A percentile compares a stretch with the other conserved stretches of the same genome.
Conservation (phyloP, 1,284 basidiomycete genomes). For the Microbotryum lychnidis-dioicae region DNA sequence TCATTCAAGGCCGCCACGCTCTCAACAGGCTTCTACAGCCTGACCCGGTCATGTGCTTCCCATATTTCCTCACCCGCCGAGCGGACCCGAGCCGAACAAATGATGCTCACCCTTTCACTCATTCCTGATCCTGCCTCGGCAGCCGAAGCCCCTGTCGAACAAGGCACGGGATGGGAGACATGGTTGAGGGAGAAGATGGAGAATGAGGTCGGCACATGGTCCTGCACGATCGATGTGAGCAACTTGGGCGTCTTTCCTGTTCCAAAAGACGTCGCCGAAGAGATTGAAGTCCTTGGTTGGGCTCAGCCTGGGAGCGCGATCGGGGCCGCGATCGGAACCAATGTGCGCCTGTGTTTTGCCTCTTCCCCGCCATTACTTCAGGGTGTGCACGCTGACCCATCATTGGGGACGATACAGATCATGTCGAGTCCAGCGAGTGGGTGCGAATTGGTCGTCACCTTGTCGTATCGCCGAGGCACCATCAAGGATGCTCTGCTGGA, state of each 20-base stretch:
- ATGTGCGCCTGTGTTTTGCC: slow-evolving; percentile 6
- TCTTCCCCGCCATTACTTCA: too few species aligned
- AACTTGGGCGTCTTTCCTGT: slow-evolving; percentile 10
- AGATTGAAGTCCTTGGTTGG: slow-evolving; percentile 8
- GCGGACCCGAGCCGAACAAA: neutral
- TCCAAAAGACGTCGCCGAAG: slow-evolving; percentile 3
- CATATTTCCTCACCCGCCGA: neutral
- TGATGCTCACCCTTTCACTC: slow-evolving; percentile 5
- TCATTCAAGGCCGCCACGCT: neutral
- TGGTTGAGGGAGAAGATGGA: slow-evolving; percentile 1
- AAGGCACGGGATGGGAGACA: slow-evolving; percentile 1
- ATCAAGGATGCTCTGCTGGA: neutral
- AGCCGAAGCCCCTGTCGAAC: too few species aligned
- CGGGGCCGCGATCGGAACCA: slow-evolving; percentile 3
- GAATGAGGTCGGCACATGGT: neutral
- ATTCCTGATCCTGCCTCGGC: neutral
- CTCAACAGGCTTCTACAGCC: slow-evolving; percentile 3
- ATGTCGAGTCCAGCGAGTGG: slow-evolving; percentile 3
- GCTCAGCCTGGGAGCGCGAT: slow-evolving; percentile 6
- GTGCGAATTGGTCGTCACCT: slow-evolving; percentile 4
- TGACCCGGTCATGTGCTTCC: neutral
- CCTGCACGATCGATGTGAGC: slow-evolving; percentile 10
- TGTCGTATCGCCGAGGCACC: slow-evolving; percentile 3
- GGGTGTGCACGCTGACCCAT: neutral
- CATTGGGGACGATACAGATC: neutral